These are phyloP conservation scores for Zygosaccharomyces pseudobailii DNA, from an alignment of 1,139 yeast genomes.

Conservation along the genomic window DNA sequence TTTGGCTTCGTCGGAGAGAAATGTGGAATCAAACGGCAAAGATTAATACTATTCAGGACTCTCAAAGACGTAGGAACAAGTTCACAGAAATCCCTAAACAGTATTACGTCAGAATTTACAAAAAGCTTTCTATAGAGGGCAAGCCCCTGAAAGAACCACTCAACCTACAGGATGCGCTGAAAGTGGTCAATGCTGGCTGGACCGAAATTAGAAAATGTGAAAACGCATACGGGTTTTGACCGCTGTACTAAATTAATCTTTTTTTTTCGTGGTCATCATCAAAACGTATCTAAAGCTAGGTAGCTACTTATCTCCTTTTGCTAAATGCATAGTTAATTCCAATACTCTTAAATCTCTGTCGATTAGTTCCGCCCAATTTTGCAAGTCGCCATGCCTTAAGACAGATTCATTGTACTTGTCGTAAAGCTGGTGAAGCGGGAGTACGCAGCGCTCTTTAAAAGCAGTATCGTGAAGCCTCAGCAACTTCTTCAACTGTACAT, in stretches of 20 bases:
- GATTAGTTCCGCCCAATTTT: constrained; percentile 30
- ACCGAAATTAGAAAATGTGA: constrained; percentile 61
- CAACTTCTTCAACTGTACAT: constrained; percentile 28
- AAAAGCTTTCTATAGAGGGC: constrained; percentile 53
- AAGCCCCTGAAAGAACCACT: constrained; percentile 52
- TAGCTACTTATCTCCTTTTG: constrained; percentile 15
- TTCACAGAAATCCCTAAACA: constrained; percentile 35
- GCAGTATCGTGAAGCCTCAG: constrained; percentile 26
- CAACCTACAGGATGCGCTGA: constrained; percentile 56
- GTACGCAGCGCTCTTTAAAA: constrained; percentile 23
- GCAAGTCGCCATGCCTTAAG: constrained; percentile 21
- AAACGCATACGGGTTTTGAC: constrained; percentile 22
- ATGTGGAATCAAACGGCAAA: constrained; percentile 47
- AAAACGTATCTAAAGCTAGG: background rate
- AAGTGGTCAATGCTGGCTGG: constrained; percentile 69
- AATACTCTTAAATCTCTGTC: constrained; percentile 35
- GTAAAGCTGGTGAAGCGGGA: constrained; percentile 22
- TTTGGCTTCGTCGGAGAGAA: constrained; percentile 57
- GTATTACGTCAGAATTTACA: constrained; percentile 53
- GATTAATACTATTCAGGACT: constrained; percentile 18
- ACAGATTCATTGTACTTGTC: constrained; percentile 17
- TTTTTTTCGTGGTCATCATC: constrained; percentile 10
- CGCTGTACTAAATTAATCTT: background rate
- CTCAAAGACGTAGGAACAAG: constrained; percentile 17
- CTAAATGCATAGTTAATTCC: constrained; percentile 31